Evolutionary conservation across 1,284 basidiomycete species (phyloP), one percentile per base, ranked within the genome.

Genomic region (Ganoderma lingzhi): DNA sequence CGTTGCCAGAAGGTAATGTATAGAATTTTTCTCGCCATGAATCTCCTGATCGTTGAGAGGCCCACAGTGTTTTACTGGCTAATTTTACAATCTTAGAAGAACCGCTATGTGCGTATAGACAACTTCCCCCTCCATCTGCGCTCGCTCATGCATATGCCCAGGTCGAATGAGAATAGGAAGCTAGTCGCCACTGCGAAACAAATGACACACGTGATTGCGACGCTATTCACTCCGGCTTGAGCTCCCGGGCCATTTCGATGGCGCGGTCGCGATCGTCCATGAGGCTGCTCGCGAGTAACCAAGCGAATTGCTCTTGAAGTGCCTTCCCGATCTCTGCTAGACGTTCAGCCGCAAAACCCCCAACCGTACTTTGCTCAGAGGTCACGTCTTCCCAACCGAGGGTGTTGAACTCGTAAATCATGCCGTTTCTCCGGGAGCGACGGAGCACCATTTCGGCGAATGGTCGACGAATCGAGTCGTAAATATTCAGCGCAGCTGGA

Each of bases 401-500:
- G 17, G 55, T 39, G 17, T 63, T 48, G 32, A 73, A 67, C 14
- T 74, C 64, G 37, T 67, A 73, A 28, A 73, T 45, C 51, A 53
- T 28, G 6, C 72, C 74, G 4, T 65, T 68, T 19, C 44, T 55
- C 4, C 62, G 45, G 1, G 73, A 75, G n/a, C 51, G 45, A 17
- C 55, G 59, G 28, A 63, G 64, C 17, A 76, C 68, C 17, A 67
- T 42, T 56, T 73, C 72, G 6, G 74, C 66, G 60, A 80, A 73
- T 8, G 82, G 82, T 8, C 81, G 77, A 2, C 82, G 80, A n/a
- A 83, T 73, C 6, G 70, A 59, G 70, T 84, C 81, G 69, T 83
- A 84, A 3, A 82, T 77, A 14, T 73, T 51, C 32, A 83, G 75
- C 8, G 77, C 82, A 5, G 61, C 60, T 15, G 75, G 60, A 3